These are phyloP conservation scores for Tremella fuciformis DNA, from an alignment of 768 basidiomycete genomes.

Conservation along the genomic window DNA sequence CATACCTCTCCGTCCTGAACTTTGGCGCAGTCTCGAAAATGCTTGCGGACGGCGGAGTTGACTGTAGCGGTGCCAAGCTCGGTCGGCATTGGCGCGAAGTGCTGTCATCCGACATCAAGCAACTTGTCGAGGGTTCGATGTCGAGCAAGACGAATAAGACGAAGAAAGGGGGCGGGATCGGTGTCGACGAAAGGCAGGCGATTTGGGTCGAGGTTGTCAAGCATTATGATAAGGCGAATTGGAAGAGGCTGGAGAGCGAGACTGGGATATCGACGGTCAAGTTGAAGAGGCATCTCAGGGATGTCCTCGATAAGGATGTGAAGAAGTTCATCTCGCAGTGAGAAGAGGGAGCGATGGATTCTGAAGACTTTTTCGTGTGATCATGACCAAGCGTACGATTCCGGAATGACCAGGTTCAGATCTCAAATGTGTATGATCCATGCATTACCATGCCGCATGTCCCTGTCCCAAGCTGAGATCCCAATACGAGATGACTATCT, in stretches of 20 bases:
- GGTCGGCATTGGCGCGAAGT: constrained; percentile 40
- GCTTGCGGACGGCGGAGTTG: background rate
- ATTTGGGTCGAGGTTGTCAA: constrained; percentile 33
- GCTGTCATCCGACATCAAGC: constrained; percentile 25
- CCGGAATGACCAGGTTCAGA: too few relatives aligned
- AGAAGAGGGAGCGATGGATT: too few relatives aligned
- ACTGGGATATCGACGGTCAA: constrained; percentile 18
- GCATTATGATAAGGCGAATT: constrained; percentile 29
- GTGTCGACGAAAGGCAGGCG: constrained; percentile 14
- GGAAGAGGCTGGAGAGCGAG: constrained; percentile 17
- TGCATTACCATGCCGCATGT: too few relatives aligned
- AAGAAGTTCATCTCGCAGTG: constrained; percentile 24
- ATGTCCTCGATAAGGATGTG: constrained; percentile 36
- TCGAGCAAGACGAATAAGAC: constrained; percentile 9
- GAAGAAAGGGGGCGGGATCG: constrained; percentile 17
- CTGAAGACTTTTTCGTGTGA: too few relatives aligned
- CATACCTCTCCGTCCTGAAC: constrained; percentile 16
- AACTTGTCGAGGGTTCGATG: constrained; percentile 4
- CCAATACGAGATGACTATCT: background rate
- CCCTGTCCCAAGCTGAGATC: too few relatives aligned
- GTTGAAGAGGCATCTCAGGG: constrained; percentile 40
- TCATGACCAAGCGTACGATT: too few relatives aligned
- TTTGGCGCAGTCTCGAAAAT: constrained; percentile 8
- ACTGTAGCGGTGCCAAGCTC: constrained; percentile 19
- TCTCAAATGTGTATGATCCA: background rate